phyloP scores from a whole-genome alignment of 1,284 basidiomycete species.

The Phenoliferia sp. region DNA sequence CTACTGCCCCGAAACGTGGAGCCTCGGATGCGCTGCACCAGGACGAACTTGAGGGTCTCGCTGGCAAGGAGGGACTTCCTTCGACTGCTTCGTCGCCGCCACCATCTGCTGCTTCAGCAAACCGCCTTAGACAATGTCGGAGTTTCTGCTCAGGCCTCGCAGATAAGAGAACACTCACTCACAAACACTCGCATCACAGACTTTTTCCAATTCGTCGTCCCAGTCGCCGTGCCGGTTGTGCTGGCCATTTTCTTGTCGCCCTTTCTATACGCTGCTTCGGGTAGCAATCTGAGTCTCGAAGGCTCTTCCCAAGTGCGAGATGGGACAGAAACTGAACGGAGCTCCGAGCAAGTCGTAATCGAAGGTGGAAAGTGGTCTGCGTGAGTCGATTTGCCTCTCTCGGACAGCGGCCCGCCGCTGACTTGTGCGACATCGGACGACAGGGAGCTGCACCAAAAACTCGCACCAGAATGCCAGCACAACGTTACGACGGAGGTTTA shows the following conservation, averaged over 20 bases:
- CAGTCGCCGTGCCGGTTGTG: constrained; percentile 12
- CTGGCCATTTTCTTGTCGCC: constrained; percentile 9
- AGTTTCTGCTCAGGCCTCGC: no score
- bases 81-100: background rate
- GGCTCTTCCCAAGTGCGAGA: background rate
- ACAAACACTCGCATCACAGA: background rate
- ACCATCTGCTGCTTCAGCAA: background rate
- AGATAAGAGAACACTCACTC: background rate
- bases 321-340: background rate
- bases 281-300: background rate
- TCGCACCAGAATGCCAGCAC: constrained; percentile 12
- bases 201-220: constrained; percentile 15
- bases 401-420: constrained; percentile 3
- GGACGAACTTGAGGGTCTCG: background rate
- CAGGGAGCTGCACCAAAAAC: constrained; percentile 12
- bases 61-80: background rate
- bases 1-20: constrained; percentile 10
- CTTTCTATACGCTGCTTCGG: background rate
- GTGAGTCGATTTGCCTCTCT: no score
- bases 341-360: background rate
- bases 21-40: background rate
- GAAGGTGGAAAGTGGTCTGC: background rate
- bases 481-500: constrained; percentile 8
- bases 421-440: no score
- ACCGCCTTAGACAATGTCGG: background rate